Percentiles rank a stretch among this genome's conserved stretches.
phyloP scores from a whole-genome alignment of 2,329 filamentous ascomycete species.

The Colletotrichum gloeosporioides region DNA sequence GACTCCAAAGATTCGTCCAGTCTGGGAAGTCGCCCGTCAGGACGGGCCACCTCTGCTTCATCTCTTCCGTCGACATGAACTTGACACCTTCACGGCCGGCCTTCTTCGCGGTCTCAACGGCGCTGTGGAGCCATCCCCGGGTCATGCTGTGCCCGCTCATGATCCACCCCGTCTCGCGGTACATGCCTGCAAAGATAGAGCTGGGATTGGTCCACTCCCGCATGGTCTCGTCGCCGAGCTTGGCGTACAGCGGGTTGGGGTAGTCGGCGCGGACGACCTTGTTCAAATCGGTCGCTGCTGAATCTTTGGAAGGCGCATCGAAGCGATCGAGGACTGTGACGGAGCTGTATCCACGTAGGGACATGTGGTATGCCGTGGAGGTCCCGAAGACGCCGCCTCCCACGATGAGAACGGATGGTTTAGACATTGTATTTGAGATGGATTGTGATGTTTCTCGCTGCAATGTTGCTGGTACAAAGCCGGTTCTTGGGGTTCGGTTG shows the following conservation, averaged over 20 bases:
- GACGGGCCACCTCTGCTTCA: conserved; percentile 31
- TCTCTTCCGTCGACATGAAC: conserved; percentile 29
- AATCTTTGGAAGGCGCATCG: conserved; percentile 26
- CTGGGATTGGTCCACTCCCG: conserved; percentile 30
- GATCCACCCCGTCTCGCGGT: conserved; percentile 34
- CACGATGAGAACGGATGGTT: conserved; percentile 33
- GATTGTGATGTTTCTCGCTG: neutral
- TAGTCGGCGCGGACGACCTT: conserved; percentile 43
- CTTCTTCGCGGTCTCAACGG: conserved; percentile 27
- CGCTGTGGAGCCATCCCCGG: conserved; percentile 32
- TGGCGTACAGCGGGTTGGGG: conserved; percentile 31
- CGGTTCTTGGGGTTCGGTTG: neutral
- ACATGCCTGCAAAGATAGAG: conserved; percentile 30
- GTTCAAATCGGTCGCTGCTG: conserved; percentile 36
- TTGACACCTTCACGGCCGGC: conserved; percentile 26
- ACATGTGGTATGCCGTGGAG: conserved; percentile 36
- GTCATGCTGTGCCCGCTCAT: conserved; percentile 29
- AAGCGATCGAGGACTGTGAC: conserved; percentile 32
- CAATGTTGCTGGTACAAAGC: neutral
- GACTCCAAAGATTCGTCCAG: conserved; percentile 32
- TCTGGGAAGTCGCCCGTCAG: conserved; percentile 28
- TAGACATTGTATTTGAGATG: neutral
- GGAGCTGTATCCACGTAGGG: conserved; percentile 17
- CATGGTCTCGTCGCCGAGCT: conserved; percentile 33
- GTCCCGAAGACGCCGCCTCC: conserved; percentile 37